Evolutionary conservation across 129 eudicot species (phyloP), one percentile per base, ranked within the genome.

Genomic region (Chrysanthemum makinoi): DNA sequence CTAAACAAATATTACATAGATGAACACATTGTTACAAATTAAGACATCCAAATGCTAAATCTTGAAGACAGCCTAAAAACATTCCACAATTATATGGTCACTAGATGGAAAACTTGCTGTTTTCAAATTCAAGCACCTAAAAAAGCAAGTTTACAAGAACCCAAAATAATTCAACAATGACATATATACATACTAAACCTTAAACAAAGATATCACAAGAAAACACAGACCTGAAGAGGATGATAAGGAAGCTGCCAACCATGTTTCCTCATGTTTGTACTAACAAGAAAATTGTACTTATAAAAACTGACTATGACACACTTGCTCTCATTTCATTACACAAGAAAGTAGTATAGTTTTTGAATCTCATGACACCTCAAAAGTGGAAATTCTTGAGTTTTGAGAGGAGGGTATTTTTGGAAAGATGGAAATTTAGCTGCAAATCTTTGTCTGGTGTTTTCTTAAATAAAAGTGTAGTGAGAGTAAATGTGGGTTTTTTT

Each of bases 181-280:
- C 3, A 20, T 28, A 74, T 16, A 70, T n/a, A 75, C n/a, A 67
- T 26, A 28, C 54, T 59, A 18, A 76, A 47, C 10, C 49, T 26
- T 12, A 75, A 66, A 18, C 33, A 28, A 8, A 18, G 15, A 72
- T 26, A 55, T 17, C 57, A 52, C 18, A 33, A 49, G n/a, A 47
- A 28, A 50, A 62, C 51, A 60, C 30, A 51, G 50, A 93, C 98
- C 92, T 93, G 98, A 74, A 93, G 96, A 75, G 98, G 98, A 72
- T 93, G 98, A 49, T 93, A 93, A 24, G 98, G 98, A 78, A 89
- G 98, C 72, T 93, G 90, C 98, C 98, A 93, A 10, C 98, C 98
- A 80, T 93, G 96, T 80, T 89, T 93, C 84, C 98, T 93, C 98
- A 93, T 93, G 66, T 76, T 63, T 93, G 66, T 72, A 58, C 68